These are phyloP conservation scores for Ceratobasidium papillatum DNA, from an alignment of 1,284 basidiomycete species.

Conservation along the genomic window DNA sequence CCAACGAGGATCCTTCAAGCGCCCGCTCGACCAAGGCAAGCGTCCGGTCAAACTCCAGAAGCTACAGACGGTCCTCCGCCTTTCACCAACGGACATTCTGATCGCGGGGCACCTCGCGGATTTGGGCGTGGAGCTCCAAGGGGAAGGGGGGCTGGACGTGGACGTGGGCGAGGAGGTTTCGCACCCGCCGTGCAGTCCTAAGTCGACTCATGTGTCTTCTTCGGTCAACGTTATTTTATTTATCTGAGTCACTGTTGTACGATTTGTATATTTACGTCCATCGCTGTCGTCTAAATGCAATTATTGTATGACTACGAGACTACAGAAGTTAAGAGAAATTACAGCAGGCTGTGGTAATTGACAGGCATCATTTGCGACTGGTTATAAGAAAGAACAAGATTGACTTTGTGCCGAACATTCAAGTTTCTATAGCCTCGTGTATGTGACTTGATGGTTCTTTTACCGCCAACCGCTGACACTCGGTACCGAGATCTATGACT, in stretches of 20 bases:
- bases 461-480: background rate
- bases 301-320: slow-evolving; percentile 15
- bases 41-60: background rate
- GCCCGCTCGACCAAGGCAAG: background rate
- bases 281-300: slow-evolving; percentile 30
- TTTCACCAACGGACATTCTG: slow-evolving; percentile 9
- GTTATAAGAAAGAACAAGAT: no score
- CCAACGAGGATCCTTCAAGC: slow-evolving; percentile 33
- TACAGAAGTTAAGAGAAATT: background rate
- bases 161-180: background rate
- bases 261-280: slow-evolving; percentile 36
- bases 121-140: background rate
- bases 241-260: slow-evolving; percentile 39
- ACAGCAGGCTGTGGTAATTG: no score
- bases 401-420: no score
- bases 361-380: no score
- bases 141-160: background rate
- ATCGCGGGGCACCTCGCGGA: slow-evolving; percentile 3
- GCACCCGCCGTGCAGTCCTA: slow-evolving; percentile 18
- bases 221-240: slow-evolving; percentile 12
- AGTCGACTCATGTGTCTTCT: background rate
- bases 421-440: no score
- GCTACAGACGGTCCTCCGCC: background rate
- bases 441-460: background rate
- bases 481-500: slow-evolving; percentile 32